A percentile compares a stretch with the other conserved stretches of the same genome.
phyloP scores from a whole-genome alignment of 192 early-diverging fungal genomes.

The Diversispora eburnea region DNA sequence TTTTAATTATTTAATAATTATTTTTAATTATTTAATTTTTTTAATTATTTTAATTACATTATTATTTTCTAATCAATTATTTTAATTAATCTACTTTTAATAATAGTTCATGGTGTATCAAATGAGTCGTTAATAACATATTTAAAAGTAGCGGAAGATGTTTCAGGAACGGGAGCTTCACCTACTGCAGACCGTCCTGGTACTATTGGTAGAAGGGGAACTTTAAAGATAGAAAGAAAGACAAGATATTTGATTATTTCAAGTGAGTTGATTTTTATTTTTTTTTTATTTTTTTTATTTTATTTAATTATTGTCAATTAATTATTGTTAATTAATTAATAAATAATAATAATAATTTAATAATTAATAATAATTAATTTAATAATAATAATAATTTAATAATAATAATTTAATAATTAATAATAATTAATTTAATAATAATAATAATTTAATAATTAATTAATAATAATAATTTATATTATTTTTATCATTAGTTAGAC shows the following conservation, averaged over 20 bases:
- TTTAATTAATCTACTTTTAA: neutral
- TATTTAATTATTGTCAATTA: neutral
- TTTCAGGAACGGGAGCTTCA: conserved; percentile 30
- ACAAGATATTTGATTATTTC: conserved; percentile 54
- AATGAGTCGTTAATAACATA: conserved; percentile 41
- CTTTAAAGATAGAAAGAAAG: conserved; percentile 42
- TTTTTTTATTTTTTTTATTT: neutral
- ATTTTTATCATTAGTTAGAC: conserved; percentile 29
- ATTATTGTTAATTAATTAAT: neutral
- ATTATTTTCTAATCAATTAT: neutral
- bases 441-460: neutral
- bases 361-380: neutral
- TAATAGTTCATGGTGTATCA: neutral
- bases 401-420: neutral
- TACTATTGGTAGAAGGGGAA: conserved; percentile 31
- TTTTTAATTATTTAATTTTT: neutral
- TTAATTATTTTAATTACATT: neutral
- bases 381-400: neutral
- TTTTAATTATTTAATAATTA: neutral
- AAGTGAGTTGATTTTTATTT: conserved; percentile 30
- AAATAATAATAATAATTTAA: neutral
- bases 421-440: neutral
- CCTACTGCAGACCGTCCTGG: conserved; percentile 24
- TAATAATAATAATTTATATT: no score
- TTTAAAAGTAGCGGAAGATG: conserved; percentile 54